These are phyloP conservation scores for Volvox carteri DNA, from an alignment of 163 green algal genomes.

Conservation along the genomic window DNA sequence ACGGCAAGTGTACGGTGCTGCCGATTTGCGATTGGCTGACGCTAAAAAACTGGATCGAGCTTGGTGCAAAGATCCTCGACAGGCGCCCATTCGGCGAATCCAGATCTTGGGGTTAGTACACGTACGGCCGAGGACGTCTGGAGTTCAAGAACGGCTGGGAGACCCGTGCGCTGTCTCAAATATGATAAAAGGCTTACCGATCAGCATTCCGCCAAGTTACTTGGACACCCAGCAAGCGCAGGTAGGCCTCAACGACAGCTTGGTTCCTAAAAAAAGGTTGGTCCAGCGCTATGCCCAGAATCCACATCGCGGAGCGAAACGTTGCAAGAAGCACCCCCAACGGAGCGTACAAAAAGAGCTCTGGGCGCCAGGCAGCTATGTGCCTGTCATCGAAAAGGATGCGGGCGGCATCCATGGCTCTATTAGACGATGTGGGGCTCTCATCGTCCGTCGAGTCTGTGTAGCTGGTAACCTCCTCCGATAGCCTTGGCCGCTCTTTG, in stretches of 20 bases:
- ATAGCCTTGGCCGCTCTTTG: background rate
- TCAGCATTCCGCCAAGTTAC: slow-evolving; percentile 43
- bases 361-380: background rate
- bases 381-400: slow-evolving; percentile 37
- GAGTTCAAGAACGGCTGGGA: too few species aligned
- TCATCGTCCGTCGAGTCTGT: slow-evolving; percentile 23
- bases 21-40: too few species aligned
- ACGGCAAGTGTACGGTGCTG: too few species aligned
- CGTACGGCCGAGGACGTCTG: too few species aligned
- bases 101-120: too few species aligned
- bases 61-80: too few species aligned
- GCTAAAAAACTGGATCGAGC: too few species aligned
- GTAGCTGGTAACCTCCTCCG: background rate
- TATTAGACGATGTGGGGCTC: background rate
- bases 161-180: too few species aligned
- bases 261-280: slow-evolving; percentile 39
- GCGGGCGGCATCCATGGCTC: background rate
- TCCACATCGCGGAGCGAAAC: slow-evolving; percentile 11
- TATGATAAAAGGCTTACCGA: slow-evolving; percentile 1
- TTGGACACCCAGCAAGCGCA: slow-evolving; percentile 41
- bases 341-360: background rate
- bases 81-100: too few species aligned
- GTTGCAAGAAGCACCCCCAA: background rate
- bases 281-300: slow-evolving; percentile 46
- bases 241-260: slow-evolving; percentile 27